A percentile compares a stretch with the other conserved stretches of the same genome.
These are phyloP conservation scores for Piloderma croceum DNA, from an alignment of 768 basidiomycete genomes.

Conservation along the genomic window DNA sequence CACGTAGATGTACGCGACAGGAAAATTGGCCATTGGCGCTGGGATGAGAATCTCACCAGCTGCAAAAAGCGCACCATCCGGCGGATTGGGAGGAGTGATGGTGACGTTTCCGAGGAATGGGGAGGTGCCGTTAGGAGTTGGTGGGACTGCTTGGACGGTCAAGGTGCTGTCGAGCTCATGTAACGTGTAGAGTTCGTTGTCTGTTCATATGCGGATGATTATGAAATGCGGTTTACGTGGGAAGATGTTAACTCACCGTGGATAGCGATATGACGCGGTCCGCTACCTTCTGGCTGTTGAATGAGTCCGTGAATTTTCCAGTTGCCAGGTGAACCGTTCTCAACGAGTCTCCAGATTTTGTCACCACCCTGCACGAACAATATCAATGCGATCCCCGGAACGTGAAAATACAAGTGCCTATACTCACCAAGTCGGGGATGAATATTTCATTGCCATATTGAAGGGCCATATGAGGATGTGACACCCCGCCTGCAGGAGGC, in stretches of 20 bases:
- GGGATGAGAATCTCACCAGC: slow-evolving; percentile 65
- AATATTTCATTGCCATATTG: slow-evolving; percentile 53
- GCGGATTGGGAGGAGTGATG: slow-evolving; percentile 40
- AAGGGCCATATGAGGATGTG: slow-evolving; percentile 65
- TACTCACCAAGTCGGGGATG: slow-evolving; percentile 57
- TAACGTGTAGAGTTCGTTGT: slow-evolving; percentile 44
- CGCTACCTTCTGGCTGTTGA: slow-evolving; percentile 54
- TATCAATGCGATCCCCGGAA: slow-evolving; percentile 1
- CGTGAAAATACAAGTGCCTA: neutral
- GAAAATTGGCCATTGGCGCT: slow-evolving; percentile 38
- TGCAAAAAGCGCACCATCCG: slow-evolving; percentile 35
- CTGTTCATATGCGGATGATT: slow-evolving; percentile 25
- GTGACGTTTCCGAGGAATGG: slow-evolving; percentile 46
- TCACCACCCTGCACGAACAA: slow-evolving; percentile 47
- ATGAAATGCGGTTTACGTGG: no score
- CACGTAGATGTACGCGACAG: slow-evolving; percentile 52
- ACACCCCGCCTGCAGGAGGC: slow-evolving; percentile 31
- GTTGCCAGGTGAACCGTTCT: slow-evolving; percentile 35
- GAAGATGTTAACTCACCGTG: slow-evolving; percentile 30
- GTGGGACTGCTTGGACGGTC: slow-evolving; percentile 52
- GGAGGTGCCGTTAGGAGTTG: slow-evolving; percentile 44
- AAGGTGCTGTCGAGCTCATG: slow-evolving; percentile 56
- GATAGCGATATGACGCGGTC: slow-evolving; percentile 49
- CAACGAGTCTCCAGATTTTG: slow-evolving; percentile 60
- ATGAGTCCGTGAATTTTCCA: slow-evolving; percentile 59